A percentile compares a stretch with the other conserved stretches of the same genome.
phyloP scores from a whole-genome alignment of 805 yeast genomes.

The Diddensiella santjacobensis region DNA sequence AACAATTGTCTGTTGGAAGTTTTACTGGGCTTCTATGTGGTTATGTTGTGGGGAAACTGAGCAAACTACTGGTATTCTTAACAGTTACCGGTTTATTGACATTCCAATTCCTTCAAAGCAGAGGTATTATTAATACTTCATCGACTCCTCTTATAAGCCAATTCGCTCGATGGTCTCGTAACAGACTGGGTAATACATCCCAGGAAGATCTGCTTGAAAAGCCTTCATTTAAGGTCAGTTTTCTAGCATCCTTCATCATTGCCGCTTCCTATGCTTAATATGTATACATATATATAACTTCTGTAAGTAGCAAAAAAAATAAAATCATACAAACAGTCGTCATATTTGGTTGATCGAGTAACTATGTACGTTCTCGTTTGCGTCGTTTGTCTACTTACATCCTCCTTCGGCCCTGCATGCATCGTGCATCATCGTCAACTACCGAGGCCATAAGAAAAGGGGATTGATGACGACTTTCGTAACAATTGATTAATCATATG shows the following conservation, averaged over 20 bases:
- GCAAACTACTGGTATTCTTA: conserved; percentile 49
- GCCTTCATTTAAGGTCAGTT: conserved; percentile 59
- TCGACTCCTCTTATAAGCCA: conserved; percentile 20
- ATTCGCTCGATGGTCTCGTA: conserved; percentile 11
- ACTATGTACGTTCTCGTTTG: too few relatives aligned
- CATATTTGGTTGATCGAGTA: too few relatives aligned
- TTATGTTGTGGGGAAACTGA: conserved; percentile 56
- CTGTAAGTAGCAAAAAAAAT: too few relatives aligned
- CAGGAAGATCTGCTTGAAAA: conserved; percentile 23
- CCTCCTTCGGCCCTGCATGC: too few relatives aligned
- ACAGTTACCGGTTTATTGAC: conserved; percentile 44
- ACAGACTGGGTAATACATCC: conserved; percentile 13
- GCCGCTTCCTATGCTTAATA: conserved; percentile 34
- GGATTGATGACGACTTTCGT: too few relatives aligned
- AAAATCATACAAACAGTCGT: too few relatives aligned
- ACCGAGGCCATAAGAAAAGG: too few relatives aligned
- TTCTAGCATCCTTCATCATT: conserved; percentile 38
- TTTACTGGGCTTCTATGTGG: conserved; percentile 59
- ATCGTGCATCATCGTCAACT: too few relatives aligned
- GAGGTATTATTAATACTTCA: conserved; percentile 40
- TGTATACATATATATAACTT: too few relatives aligned
- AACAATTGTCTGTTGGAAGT: conserved; percentile 61
- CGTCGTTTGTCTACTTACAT: too few relatives aligned
- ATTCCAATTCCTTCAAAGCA: conserved; percentile 52
- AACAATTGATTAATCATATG: too few relatives aligned